Evolutionary conservation across 2,329 filamentous ascomycete genomes (phyloP).

Genomic region (Oidium heveae): DNA sequence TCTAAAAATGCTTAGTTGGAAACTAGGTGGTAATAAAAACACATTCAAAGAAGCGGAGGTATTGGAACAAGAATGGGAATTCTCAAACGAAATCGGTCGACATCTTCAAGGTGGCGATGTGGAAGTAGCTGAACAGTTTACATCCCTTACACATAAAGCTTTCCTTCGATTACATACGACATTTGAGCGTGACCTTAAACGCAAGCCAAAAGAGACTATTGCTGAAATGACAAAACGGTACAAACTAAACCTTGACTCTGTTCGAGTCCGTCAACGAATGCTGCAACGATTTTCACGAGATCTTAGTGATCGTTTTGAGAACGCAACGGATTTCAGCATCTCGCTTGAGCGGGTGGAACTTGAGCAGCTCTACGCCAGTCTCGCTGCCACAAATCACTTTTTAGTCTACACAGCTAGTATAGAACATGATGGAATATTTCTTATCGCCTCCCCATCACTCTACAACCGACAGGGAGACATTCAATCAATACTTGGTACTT

Average conservation of each 20-base stretch:
- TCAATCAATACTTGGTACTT: slow-evolving; percentile 60
- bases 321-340: slow-evolving; percentile 85
- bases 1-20: slow-evolving; percentile 97
- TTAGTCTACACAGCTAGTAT: slow-evolving; percentile 48
- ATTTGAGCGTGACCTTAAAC: slow-evolving; percentile 75
- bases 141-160: slow-evolving; percentile 77
- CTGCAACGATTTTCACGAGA: slow-evolving; percentile 85
- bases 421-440: slow-evolving; percentile 51
- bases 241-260: slow-evolving; percentile 84
- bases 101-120: slow-evolving; percentile 85
- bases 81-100: slow-evolving; percentile 78
- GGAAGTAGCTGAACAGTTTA: slow-evolving; percentile 94
- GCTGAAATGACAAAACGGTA: slow-evolving; percentile 91
- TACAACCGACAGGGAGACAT: slow-evolving; percentile 57
- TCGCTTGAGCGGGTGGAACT: slow-evolving; percentile 43
- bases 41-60: slow-evolving; percentile 98
- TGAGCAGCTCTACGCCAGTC: slow-evolving; percentile 53
- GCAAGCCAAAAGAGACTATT: slow-evolving; percentile 58
- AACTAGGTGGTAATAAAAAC: slow-evolving; percentile 90
- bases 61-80: slow-evolving; percentile 92
- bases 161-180: slow-evolving; percentile 68
- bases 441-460: slow-evolving; percentile 65
- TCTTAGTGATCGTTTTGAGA: slow-evolving; percentile 82
- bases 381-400: slow-evolving; percentile 67
- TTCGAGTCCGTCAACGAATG: slow-evolving; percentile 86